These are phyloP conservation scores for Diaporthe velutina DNA, from an alignment of 2,329 filamentous ascomycete species.

Conservation along the genomic window DNA sequence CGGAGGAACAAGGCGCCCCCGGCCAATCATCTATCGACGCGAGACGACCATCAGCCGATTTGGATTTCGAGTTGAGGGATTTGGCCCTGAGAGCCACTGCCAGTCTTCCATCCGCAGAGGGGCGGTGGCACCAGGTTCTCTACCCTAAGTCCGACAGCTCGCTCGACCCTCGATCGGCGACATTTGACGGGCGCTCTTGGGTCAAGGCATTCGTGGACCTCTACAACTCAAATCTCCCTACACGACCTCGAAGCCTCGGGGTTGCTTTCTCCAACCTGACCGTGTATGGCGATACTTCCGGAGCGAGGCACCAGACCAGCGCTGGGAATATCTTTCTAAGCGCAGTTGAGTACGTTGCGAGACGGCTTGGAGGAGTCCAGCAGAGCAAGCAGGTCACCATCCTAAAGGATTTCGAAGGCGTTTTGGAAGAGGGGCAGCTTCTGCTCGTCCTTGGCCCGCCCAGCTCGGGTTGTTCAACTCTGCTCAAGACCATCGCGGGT, in stretches of 20 bases:
- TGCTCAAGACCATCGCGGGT: slow-evolving; percentile 5
- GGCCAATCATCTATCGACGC: not conserved
- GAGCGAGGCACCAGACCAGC: not conserved
- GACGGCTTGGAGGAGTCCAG: not conserved
- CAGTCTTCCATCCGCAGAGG: not conserved
- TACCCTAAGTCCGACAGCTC: not conserved
- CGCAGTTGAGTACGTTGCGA: not conserved
- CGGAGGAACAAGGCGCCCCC: not conserved
- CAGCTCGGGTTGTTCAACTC: not conserved
- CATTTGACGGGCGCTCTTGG: slow-evolving; percentile 15
- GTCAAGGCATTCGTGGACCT: slow-evolving; percentile 8
- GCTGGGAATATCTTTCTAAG: not conserved
- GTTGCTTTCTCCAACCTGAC: not conserved
- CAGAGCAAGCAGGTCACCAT: slow-evolving; percentile 14
- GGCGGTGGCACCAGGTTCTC: not conserved
- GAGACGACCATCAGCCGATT: not conserved
- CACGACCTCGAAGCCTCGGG: not conserved
- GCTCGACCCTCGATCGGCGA: not conserved
- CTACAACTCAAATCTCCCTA: not conserved
- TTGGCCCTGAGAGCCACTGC: slow-evolving; percentile 8
- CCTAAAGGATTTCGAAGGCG: not conserved
- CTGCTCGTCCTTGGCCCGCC: slow-evolving; percentile 5
- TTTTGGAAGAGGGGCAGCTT: not conserved
- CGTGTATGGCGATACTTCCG: not conserved
- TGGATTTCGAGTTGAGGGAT: slow-evolving; percentile 8